A percentile compares a stretch with the other conserved stretches of the same genome.
Evolutionary conservation across 441 rosid genomes (phyloP).

Genomic region (Geranium incanum): DNA sequence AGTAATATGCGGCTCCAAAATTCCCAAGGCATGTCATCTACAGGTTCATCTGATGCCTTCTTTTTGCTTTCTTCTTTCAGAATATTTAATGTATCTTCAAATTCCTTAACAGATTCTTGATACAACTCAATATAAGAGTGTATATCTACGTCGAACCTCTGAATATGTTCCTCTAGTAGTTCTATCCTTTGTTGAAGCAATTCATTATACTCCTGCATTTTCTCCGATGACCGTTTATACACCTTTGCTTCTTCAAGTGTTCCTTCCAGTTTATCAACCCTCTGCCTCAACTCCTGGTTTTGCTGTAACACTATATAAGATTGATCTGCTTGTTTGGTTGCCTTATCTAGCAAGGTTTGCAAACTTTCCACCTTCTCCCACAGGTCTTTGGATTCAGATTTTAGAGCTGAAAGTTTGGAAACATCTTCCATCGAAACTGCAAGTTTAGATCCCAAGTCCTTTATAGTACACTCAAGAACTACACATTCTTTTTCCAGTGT

Average conservation of each 20-base stretch:
- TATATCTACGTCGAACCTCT: slow-evolving; percentile 82
- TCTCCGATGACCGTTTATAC: slow-evolving; percentile 73
- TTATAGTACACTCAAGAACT: slow-evolving; percentile 52
- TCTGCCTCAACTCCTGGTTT: slow-evolving; percentile 70
- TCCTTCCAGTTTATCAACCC: slow-evolving; percentile 79
- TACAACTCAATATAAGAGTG: slow-evolving; percentile 61
- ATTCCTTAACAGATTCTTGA: slow-evolving; percentile 76
- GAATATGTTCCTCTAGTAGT: slow-evolving; percentile 73
- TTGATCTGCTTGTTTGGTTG: slow-evolving; percentile 84
- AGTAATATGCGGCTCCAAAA: slow-evolving; percentile 88
- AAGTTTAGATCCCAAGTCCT: slow-evolving; percentile 64
- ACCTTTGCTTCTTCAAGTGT: slow-evolving; percentile 64
- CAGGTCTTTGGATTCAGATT: slow-evolving; percentile 64
- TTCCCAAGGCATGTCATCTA: slow-evolving; percentile 75
- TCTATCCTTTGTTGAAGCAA: slow-evolving; percentile 76
- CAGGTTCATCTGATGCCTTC: slow-evolving; percentile 50
- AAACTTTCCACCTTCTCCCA: slow-evolving; percentile 64
- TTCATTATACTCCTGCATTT: slow-evolving; percentile 66
- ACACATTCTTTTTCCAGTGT: slow-evolving; percentile 57
- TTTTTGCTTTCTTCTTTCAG: slow-evolving; percentile 75
- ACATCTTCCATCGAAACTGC: slow-evolving; percentile 62
- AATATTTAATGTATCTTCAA: slow-evolving; percentile 72
- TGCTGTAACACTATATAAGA: slow-evolving; percentile 66
- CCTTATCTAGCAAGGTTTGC: slow-evolving; percentile 57
- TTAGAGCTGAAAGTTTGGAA: slow-evolving; percentile 50